Base-by-base conservation (phyloP, 495 filamentous ascomycete genomes). In the Friedmanniomyces endolithicus region DNA sequence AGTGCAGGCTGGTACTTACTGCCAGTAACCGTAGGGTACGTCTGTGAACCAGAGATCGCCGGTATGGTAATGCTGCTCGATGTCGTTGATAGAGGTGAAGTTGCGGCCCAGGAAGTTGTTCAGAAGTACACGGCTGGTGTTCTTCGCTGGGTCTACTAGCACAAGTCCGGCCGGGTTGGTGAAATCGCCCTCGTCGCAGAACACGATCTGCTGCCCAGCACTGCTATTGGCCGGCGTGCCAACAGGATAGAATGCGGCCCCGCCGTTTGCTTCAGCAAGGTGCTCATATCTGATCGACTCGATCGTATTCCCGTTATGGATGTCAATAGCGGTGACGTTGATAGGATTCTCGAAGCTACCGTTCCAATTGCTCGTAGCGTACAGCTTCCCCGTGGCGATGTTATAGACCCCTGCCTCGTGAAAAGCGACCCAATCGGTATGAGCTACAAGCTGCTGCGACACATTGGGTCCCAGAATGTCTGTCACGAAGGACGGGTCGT, bases 381-480 rank as follows among this genome's bases (percentile, higher is more conserved):
- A 56, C 14, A 68, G 65, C 75, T 77, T 37, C 77, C 82, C 37
- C 75, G 83, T 57, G 78, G 69, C 67, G 78, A 84, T 61, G 49
- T 73, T 67, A 64, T 72, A 86, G 48, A 79, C 73, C 47, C 82
- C 80, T 1, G 76, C 78, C 67, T 80, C 76, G 66, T 81, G 76
- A 65, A 85, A 85, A 39, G 63, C 66, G 14, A 63, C 52, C 44
- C 55, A 68, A 24, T 57, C 35, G 11, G 60, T 57, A n/a, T 57
- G 48, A 31, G 64, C 57, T n/a, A 65, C 49, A 29, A 53, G 60
- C 56, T 50, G 49, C 53, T 53, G 63, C 20, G 60, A 49, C 7
- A 53, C 64, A 50, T 63, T 59, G 14, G 55, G 48, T n/a, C 62
- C 66, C 12, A 68, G 64, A 45, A 68, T 58, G 53, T 64, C 54